Evolutionary conservation across 768 basidiomycete genomes (phyloP), one percentile per base, ranked within the genome.

Genomic region (Suillus variegatus): DNA sequence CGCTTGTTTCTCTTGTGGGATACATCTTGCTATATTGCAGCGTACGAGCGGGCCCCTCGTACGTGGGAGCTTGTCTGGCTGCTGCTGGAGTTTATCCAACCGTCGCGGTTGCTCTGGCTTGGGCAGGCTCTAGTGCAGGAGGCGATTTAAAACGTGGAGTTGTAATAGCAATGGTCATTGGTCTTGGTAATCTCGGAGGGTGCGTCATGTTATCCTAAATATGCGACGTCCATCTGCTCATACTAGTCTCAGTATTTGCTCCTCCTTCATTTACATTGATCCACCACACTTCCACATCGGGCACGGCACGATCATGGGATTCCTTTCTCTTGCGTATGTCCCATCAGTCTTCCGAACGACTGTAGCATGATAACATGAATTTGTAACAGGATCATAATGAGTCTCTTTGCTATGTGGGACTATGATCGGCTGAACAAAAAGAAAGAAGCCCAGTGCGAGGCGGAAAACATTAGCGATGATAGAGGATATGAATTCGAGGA

Each of bases 61-160:
- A 88, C 64, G 74, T 75, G 6, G 87, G 84, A 6, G 75, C 82
- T 4, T 64, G 87, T 38, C 73, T 88, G 36, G 82, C 84, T 20
- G 83, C 86, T 4, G 71, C 78, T 25, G 87, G 87, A 20, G 80
- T 83, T 6, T 87, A 75, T 68, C 84, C 88, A 0, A 81, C 80
- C 5, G 77, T 87, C 61, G 73, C 76, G 25, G 73, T 86, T n/a
- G 69, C 71, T 41, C 72, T 88, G 2, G 84, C 86, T 38, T 89
- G 88, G 88, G 82, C 77, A 4, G 80, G 81, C 1, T 82, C 83
- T 6, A 85, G 85, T 60, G 81, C 84, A 0, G 87, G 87, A 25
- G 85, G 87, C n/a, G 85, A 86, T 68, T 67, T 84, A 60, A 83
- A 84, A 66, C 79, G 81, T 65, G 87, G 80, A 40, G 79, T 87